Conservation (phyloP, 2,329 filamentous ascomycete species). For the Aspergillus sp. region DNA sequence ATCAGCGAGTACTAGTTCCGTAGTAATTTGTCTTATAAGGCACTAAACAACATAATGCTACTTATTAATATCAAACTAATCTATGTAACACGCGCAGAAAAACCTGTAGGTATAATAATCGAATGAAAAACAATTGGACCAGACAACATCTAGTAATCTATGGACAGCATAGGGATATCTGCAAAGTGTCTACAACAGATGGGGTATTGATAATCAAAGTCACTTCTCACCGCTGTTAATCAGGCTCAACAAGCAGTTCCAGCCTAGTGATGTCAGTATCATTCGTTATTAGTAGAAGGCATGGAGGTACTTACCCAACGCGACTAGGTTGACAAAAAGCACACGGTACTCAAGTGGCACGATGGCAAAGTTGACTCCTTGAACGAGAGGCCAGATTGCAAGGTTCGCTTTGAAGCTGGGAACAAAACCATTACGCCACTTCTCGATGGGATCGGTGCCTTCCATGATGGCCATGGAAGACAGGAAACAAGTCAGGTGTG, state of each 20-base stretch:
- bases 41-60: too few relatives aligned
- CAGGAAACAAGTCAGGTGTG: constrained; percentile 79
- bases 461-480: constrained; percentile 82
- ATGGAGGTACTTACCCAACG: constrained; percentile 56
- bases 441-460: constrained; percentile 65
- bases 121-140: constrained; percentile 14
- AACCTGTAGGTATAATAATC: background rate
- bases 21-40: too few relatives aligned
- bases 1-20: too few relatives aligned
- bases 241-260: constrained; percentile 62
- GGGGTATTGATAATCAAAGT: constrained; percentile 6
- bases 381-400: constrained; percentile 83
- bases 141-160: constrained; percentile 17
- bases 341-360: constrained; percentile 82
- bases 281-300: background rate
- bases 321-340: constrained; percentile 82
- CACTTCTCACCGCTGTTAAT: constrained; percentile 52
- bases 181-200: too few relatives aligned
- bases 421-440: constrained; percentile 70
- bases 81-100: background rate
- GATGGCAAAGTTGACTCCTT: constrained; percentile 83
- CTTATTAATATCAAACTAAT: too few relatives aligned
- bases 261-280: constrained; percentile 45
- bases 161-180: constrained; percentile 34
- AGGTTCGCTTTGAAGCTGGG: constrained; percentile 79